Evolutionary conservation across 2,329 filamentous ascomycete species (phyloP), one percentile per base, ranked within the genome.

Genomic region (Venturia nashicola): DNA sequence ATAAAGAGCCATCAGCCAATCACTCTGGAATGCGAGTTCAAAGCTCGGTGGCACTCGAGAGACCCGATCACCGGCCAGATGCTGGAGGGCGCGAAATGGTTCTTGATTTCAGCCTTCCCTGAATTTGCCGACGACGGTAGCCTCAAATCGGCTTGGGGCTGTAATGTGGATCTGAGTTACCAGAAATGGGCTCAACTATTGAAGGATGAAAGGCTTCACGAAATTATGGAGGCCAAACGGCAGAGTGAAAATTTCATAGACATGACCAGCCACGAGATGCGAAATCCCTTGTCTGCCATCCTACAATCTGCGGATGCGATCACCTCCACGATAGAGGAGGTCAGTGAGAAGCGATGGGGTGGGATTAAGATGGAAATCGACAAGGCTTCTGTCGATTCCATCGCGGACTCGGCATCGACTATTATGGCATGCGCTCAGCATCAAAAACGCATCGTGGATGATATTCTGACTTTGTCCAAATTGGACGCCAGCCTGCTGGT

Each of bases 401-500:
- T 71, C 42, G 68, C 72, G 23, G 72, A 74, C 62, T 69, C 71
- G n/a, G 71, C 71, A 14, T 70, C 72, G 46, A 74, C 72, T 18
- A 73, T 80, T 64, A 72, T 76, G 48, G 72, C 77, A 44, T 80
- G 78, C 66, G 76, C 75, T 6, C 73, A 76, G 27, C 78, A 80
- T 64, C 77, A 79, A 64, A 79, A 78, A 65, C 71, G 76, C n/a
- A 79, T 80, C 12, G 44, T 65, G 3, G 63, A 65, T 42, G 64
- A 65, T 23, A 59, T 65, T 27, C 40, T 65, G 44, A 65, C 64
- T 5, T 43, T 65, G 18, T 46, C 36, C 2, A 65, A 65, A 54
- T 39, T 65, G 18, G 64, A 65, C 32, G 44, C 54, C 18, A 44
- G 48, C 36, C 61, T 65, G 16, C 46, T 65, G 4, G 40, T 63